Conservation (phyloP, 768 basidiomycete genomes). For the Gymnopilus junonius region DNA sequence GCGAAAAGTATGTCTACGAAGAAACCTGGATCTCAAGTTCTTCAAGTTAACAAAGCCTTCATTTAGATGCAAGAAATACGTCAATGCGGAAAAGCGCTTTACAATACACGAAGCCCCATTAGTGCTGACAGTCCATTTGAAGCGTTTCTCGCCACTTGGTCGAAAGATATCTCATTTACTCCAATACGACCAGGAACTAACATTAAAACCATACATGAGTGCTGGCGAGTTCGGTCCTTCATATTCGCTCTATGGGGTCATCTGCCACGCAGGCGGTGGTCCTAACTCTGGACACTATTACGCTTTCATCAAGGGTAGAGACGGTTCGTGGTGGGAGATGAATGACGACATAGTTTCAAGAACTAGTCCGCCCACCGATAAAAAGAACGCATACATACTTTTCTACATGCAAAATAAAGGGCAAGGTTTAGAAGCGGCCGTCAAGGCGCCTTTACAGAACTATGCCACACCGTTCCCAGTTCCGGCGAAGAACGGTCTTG, state of each 20-base stretch:
- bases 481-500: conserved; percentile 41
- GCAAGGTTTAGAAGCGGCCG: conserved; percentile 68
- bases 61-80: conserved; percentile 86
- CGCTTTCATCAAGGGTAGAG: conserved; percentile 74
- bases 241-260: conserved; percentile 90
- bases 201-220: conserved; percentile 83
- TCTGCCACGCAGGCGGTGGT: conserved; percentile 90
- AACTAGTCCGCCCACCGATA: conserved; percentile 51
- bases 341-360: conserved; percentile 83
- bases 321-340: conserved; percentile 87
- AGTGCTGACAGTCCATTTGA: conserved; percentile 91
- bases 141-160: conserved; percentile 91
- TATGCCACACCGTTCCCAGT: conserved; percentile 23
- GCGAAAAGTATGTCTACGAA: conserved; percentile 81
- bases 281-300: conserved; percentile 97
- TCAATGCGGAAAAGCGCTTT: conserved; percentile 90
- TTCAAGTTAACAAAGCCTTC: background rate
- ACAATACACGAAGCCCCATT: conserved; percentile 86
- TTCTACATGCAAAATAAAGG: conserved; percentile 89
- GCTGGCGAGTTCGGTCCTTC: conserved; percentile 73
- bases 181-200: conserved; percentile 77
- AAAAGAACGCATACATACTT: conserved; percentile 89
- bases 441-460: conserved; percentile 39
- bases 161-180: conserved; percentile 82
- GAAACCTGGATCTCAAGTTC: background rate